Base-by-base conservation (phyloP, 2,329 filamentous ascomycete genomes). In the Penicillium sp. region DNA sequence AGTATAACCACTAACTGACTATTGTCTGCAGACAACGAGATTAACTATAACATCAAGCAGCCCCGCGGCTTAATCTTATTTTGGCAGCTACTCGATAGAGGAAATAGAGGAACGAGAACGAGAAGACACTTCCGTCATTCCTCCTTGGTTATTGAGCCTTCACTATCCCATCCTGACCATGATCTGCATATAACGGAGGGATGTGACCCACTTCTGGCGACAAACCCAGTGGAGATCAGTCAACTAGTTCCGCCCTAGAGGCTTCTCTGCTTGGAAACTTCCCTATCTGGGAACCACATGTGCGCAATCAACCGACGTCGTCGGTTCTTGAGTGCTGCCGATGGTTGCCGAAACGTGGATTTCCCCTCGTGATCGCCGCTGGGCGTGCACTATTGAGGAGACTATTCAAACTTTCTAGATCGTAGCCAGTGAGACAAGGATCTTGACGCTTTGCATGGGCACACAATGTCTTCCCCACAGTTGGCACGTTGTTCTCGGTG, bases 311-410 rank as follows among this genome's bases (percentile, higher is more conserved):
- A 14, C 23, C 44, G 20, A 18, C 44, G 13, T 29, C 40, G 27
- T 11, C 14, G 32, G 10, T 14, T 22, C 18, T 14, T 23, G 28
- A 40, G 27, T 18, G 8, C 9, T 43, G 16, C 24, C 28, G 20
- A n/a, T 27, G 37, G 8, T 11, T 40, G n/a, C 24, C 28, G 14
- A n/a, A 27, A 36, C 31, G 18, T 39, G 39, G 32, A 22, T 26
- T 23, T 20, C 18, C 27, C 24, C 18, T 20, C 11, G 22, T 36
- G 52, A 57, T 54, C 50, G 46, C 37, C 41, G 26, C 10, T 27
- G 34, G 34, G 47, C 35, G 16, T 35, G 40, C 50, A 35, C 54
- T 57, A 57, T 54, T 54, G 44, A 49, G 23, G n/a, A 46, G 20
- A 55, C 54, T 57, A 57, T 51, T 48, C 42, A 40, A 48, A 43